These are phyloP conservation scores for Chenopodium quinoa DNA, from an alignment of 148 eudicot genomes.

Conservation along the genomic window DNA sequence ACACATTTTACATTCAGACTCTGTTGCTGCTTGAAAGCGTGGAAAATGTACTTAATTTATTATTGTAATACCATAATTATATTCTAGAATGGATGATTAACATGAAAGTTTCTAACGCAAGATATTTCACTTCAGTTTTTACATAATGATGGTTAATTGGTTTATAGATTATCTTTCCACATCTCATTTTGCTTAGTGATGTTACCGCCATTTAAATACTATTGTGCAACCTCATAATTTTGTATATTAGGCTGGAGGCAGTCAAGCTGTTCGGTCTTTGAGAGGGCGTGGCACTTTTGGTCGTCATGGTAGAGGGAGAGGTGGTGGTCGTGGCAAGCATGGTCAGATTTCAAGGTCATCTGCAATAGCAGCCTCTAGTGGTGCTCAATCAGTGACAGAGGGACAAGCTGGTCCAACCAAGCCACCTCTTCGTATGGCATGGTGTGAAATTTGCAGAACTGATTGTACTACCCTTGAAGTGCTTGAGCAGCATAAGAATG, in stretches of 20 bases:
- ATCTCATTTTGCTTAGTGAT: not conserved
- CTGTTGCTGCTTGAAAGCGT: not conserved
- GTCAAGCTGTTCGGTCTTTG: constrained; percentile 27
- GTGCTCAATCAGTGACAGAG: constrained; percentile 14
- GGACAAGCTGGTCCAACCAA: constrained; percentile 34
- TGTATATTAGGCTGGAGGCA: constrained; percentile 34
- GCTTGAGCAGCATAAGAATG: constrained; percentile 70
- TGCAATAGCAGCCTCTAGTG: constrained; percentile 18
- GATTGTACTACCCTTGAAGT: constrained; percentile 67
- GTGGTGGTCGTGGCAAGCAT: constrained; percentile 50
- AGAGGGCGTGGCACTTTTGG: constrained; percentile 35
- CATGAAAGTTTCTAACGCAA: not conserved
- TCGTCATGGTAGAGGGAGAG: constrained; percentile 53
- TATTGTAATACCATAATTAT: not conserved
- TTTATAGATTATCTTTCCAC: not conserved
- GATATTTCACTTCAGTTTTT: not conserved
- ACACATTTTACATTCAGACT: not conserved
- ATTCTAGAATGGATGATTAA: not conserved
- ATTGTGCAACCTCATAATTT: constrained; percentile 41
- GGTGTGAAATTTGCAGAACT: constrained; percentile 71
- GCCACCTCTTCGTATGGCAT: constrained; percentile 31
- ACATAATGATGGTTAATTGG: not conserved
- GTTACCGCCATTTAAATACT: constrained; percentile 9
- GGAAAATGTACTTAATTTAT: not conserved
- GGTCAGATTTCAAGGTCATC: constrained; percentile 24